phyloP scores from a whole-genome alignment of 2,329 filamentous ascomycete genomes.

The Ophiostoma quercus region DNA sequence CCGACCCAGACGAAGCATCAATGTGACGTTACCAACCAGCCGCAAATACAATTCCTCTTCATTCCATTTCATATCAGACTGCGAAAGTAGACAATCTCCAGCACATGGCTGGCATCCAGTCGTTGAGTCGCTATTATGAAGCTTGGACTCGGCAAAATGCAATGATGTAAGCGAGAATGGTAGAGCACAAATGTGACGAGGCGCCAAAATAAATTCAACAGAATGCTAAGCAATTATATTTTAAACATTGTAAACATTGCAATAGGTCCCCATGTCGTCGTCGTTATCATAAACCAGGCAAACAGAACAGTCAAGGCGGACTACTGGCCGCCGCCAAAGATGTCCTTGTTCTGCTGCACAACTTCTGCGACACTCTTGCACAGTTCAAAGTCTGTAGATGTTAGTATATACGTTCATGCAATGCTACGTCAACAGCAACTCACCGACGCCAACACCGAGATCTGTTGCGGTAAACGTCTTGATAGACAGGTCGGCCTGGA shows the following conservation, averaged over 20 bases:
- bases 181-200: not conserved
- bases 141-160: not conserved
- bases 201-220: not conserved
- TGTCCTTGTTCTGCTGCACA: constrained; percentile 24
- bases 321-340: constrained; percentile 21
- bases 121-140: not conserved
- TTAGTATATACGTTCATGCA: not conserved
- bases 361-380: constrained; percentile 27
- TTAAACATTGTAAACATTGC: not conserved
- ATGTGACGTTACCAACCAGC: constrained; percentile 3
- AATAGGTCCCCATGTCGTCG: not conserved
- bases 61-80: too few species aligned
- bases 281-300: constrained; percentile 7
- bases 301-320: not conserved
- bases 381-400: constrained; percentile 25
- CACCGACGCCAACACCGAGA: constrained; percentile 64
- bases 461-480: constrained; percentile 66
- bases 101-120: not conserved
- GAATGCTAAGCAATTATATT: not conserved
- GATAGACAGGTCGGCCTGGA: constrained; percentile 66
- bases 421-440: constrained; percentile 30
- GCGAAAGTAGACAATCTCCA: not conserved
- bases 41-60: not conserved
- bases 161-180: not conserved
- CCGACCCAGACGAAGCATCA: not conserved